phyloP scores from a whole-genome alignment of 2,329 filamentous ascomycete species.

The Paecilomyces variotii region DNA sequence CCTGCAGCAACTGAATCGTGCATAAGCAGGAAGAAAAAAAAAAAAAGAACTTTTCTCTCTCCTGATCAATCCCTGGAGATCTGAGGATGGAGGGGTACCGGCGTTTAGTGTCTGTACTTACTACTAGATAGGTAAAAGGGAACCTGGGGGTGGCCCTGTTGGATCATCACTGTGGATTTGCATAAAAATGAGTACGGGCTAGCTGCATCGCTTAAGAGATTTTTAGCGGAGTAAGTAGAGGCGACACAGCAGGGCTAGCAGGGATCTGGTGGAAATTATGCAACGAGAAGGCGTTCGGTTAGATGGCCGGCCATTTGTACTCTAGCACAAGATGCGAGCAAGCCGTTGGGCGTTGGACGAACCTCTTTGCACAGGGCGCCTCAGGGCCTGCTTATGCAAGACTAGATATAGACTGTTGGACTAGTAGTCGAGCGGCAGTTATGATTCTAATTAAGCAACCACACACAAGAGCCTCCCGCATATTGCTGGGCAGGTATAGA shows the following conservation, averaged over 20 bases:
- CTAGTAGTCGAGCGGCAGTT: not conserved
- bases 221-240: not conserved
- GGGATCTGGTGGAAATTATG: not conserved
- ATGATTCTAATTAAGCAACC: not conserved
- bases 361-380: not conserved
- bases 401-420: not conserved
- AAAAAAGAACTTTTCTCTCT: too few species aligned
- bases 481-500: not conserved
- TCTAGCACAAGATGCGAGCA: not conserved
- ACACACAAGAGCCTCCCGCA: not conserved
- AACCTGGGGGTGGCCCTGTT: too few species aligned
- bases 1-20: too few species aligned
- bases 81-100: too few species aligned
- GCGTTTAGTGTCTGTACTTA: too few species aligned
- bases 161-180: too few species aligned
- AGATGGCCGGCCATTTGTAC: not conserved
- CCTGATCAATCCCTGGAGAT: too few species aligned
- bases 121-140: too few species aligned
- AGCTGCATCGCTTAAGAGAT: too few species aligned
- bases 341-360: not conserved
- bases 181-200: too few species aligned
- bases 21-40: too few species aligned
- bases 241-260: not conserved
- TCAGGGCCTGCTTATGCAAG: not conserved
- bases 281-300: not conserved